A percentile compares a stretch with the other conserved stretches of the same genome.
phyloP scores from a whole-genome alignment of 2,329 filamentous ascomycete species.

The Drechslerella stenobrocha region DNA sequence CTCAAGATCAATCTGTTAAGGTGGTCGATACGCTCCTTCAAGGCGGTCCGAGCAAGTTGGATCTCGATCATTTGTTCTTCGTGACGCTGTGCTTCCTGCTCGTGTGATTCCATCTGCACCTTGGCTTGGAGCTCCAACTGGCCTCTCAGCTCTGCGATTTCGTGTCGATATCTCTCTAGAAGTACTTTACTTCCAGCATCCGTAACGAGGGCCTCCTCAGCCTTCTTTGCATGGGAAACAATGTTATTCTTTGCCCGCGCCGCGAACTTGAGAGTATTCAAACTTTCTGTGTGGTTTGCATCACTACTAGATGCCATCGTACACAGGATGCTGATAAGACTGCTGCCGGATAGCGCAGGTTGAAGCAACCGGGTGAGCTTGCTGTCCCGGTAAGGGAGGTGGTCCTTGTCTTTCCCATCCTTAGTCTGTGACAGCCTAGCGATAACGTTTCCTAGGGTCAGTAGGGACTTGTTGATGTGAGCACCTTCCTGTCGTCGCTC shows the following conservation, averaged over 20 bases:
- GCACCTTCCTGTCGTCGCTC: conserved; percentile 91
- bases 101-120: conserved; percentile 72
- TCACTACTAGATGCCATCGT: conserved; percentile 69
- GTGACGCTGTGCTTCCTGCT: conserved; percentile 81
- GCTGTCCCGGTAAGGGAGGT: conserved; percentile 94
- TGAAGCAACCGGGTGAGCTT: conserved; percentile 93
- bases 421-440: conserved; percentile 78
- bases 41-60: conserved; percentile 89
- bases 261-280: conserved; percentile 96
- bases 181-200: conserved; percentile 85
- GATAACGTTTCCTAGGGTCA: conserved; percentile 94
- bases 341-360: conserved; percentile 87
- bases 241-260: conserved; percentile 97
- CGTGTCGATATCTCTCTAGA: conserved; percentile 88
- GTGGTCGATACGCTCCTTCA: conserved; percentile 97
- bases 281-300: conserved; percentile 65
- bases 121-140: conserved; percentile 79
- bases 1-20: conserved; percentile 91
- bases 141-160: conserved; percentile 77
- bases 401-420: conserved; percentile 79
- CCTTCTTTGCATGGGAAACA: conserved; percentile 92
- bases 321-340: conserved; percentile 94
- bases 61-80: conserved; percentile 99
- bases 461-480: conserved; percentile 96
- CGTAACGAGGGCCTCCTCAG: conserved; percentile 78